Base-by-base conservation (phyloP, 2,329 filamentous ascomycete genomes). In the Nothopassalora personata region DNA sequence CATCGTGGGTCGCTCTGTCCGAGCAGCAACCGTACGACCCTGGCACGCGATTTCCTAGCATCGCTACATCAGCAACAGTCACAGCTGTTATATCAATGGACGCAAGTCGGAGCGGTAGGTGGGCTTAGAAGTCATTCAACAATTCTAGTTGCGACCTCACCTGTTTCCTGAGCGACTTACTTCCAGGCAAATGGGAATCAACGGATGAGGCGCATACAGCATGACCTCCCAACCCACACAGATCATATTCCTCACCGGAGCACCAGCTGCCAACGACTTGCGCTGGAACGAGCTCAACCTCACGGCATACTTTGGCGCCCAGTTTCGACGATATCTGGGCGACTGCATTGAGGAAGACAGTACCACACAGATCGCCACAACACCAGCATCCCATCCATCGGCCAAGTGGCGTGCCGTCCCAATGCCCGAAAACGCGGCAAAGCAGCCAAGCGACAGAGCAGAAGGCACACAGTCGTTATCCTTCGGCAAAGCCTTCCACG, bases 231-330 rank as follows among this genome's bases (percentile, higher is more conserved):
- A 28, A 28, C 5, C 19, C 11, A 31, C 5, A 28, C 10, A n/a
- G 27, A 52, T 76, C 65, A 79, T 83, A 55, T 78, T 84, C 60
- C 73, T 86, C 57, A 78, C 81, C 56, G 87, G 87, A 27, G 85
- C 87, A n/a, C 88, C 88, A 2, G 73, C 79, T 34, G 69, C 74
- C 31, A 73, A 73, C 9, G 73, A 76, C 27, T 76, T 90, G 23
- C 72, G 79, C 45, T 89, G 86, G 82, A 71, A 79, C 49, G 70
- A 80, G 11, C 65, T 73, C 1, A 66, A 70, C n/a, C 77, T 90
- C 43, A 73, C 85, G 18, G 68, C 78, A 7, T 69, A 70, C 11
- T 82, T 83, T 64, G 66, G 73, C 10, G 46, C 54, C 18, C 62
- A 56, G 33, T 28, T 61, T n/a, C 56, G 57, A 46, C 61, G 63